Base-by-base conservation (phyloP, 805 yeast species). In the Maudiozyma turicensis region DNA sequence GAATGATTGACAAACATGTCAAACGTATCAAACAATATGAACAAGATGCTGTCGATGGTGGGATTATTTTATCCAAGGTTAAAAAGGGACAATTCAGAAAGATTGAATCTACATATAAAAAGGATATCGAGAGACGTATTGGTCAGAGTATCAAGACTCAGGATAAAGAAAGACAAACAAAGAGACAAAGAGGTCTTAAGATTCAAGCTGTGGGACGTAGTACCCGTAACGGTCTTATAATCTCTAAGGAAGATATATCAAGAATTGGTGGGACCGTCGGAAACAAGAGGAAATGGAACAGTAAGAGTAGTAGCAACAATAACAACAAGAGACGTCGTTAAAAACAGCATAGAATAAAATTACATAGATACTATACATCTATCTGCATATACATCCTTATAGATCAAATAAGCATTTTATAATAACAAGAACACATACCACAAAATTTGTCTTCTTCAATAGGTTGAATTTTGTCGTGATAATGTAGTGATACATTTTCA, bases 21-120 rank as follows among this genome's bases (percentile, higher is more conserved):
- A 63, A 68, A 20, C 76, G 80, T 54, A 76, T 79, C 15, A 62
- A 69, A 28, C 76, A 76, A 57, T 78, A 73, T 59, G 95, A 86
- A 63, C 70, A 74, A 46, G 89, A 86, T 46, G 97, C 99, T 7
- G 76, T 72, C 52, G 91, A 91, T 15, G 95, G 95, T 5, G 98
- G 98, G 11, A 86, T 91, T 48, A 76, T 93, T n/a, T 70, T 91
- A 41, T 80, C 95, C 3, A 81, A 77, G 58, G 80, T 75, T 30
- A 74, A 73, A 57, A 82, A 81, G 66, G 90, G 88, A 6, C 78
- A 82, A 52, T 70, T 82, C 49, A 72, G 93, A 58, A 72, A 76
- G 54, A 68, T 72, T 43, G 86, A 83, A 45, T 70, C 71, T 49
- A 68, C 72, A 4, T 64, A 70, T 61, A 55, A 64, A 54, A 54